Base-by-base conservation (phyloP, 768 basidiomycete species). In the Mycena indigotica region DNA sequence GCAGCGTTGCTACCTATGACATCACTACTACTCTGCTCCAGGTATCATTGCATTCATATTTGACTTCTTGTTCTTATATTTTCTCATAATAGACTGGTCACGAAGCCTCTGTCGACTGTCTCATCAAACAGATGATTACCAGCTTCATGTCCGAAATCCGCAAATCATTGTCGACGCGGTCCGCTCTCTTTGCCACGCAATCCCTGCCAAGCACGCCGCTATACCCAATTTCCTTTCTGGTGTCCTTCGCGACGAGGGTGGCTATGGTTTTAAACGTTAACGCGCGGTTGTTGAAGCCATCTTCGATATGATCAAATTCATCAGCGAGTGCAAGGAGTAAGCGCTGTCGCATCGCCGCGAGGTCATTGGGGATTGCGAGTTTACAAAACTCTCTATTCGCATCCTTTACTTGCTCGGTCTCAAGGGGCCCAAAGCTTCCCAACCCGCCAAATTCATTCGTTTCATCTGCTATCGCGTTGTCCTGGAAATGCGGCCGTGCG, bases 381-480 rank as follows among this genome's bases (percentile, higher is more conserved):
- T 98, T 69, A 97, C 96, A 28, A 98, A 98, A 74, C 86, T 99
- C 50, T 97, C 95, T 28, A 96, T 99, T 61, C 91, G 96, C 48
- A 93, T 99, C 66, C 82, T 99, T 24, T 91, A 99, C 69, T 77
- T 99, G 32, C 86, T 99, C 45, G 97, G 97, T 28, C 82, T 95
- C 56, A 97, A 99, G 75, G 97, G 96, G 10, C 96, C 97, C 28
- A 92, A 93, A 70, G 89, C 95, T 26, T 87, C 89, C n/a, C 91
- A 97, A 72, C 97, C 97, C 13, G 89, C 93, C 51, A 98, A 98
- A 75, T 98, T 95, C 71, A 99, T 99, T 70, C 91, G 97, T 41
- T 98, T 95, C 80, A 99, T 99, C 69, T 99, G 98, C 76, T 98
- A 99, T 75, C 93, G 97, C 26, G 97, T 99, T 21, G 95, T 99